Base-by-base conservation (phyloP, 257 asterid genomes). In the Rhazya stricta region DNA sequence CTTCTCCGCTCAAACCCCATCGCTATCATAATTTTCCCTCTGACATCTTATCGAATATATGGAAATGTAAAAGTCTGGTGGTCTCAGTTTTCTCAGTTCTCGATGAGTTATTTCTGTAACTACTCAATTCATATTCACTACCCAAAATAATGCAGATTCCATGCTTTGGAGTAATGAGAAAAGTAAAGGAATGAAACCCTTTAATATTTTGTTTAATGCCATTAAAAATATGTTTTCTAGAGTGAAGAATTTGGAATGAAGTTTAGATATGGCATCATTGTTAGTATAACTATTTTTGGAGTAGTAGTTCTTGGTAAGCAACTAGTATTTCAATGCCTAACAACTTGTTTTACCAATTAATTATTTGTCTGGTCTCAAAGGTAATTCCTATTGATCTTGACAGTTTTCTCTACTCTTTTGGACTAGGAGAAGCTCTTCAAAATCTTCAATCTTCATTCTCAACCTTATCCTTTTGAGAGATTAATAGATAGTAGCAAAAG, bases 41-140 rank as follows among this genome's bases (percentile, higher is more conserved):
- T 74, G 77, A 58, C 60, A 29, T 3, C 56, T 42, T 45, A 69
- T 69, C 73, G 41, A 69, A 48, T 30, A 45, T 30, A 11, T 69
- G 60, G 37, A 69, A 27, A 43, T 11, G 32, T 2, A 23, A 67
- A 23, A 42, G 50, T 67, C 66, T 3, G 0, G 63, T 8, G 63
- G 63, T 25, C 63, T 62, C n/a, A 62, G 68, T 32, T 62, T 32
- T 21, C 37, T 0, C 37, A 62, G 68, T 62, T 18, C 43, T 51
- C 8, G 5, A n/a, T 29, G 45, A 65, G 48, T 19, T 65, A 65
- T 65, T 65, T 65, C 70, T 65, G 29, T 48, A 65, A 65, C 70
- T 37, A 65, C 70, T 39, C 48, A 15, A 19, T 19, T 6, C 48
- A 36, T 36, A 36, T 16, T 65, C 69, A 34, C 46, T 65, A 36